These are phyloP conservation scores for Neonectria neomacrospora DNA, from an alignment of 2,329 filamentous ascomycete species.

Conservation along the genomic window DNA sequence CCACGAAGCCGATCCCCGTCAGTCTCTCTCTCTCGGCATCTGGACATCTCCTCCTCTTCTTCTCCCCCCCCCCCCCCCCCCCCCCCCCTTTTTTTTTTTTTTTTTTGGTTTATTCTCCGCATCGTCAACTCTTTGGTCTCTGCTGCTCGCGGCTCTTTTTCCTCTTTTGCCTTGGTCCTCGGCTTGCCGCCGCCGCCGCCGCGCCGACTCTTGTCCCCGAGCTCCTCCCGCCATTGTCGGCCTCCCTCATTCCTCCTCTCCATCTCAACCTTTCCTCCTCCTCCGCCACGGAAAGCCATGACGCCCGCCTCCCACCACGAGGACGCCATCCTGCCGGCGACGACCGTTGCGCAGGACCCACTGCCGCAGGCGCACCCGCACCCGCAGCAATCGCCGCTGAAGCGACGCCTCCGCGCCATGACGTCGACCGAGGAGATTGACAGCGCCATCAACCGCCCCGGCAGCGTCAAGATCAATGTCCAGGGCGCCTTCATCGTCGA, in stretches of 20 bases:
- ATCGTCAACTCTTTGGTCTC: slow-evolving; percentile 3
- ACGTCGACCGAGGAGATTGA: slow-evolving; percentile 68
- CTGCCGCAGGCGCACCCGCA: slow-evolving; percentile 6
- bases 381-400: slow-evolving; percentile 20
- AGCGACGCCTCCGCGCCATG: slow-evolving; percentile 47
- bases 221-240: background rate
- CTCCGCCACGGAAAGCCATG: slow-evolving; percentile 24
- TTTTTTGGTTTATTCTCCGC: slow-evolving; percentile 18
- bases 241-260: background rate
- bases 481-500: slow-evolving; percentile 97
- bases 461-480: slow-evolving; percentile 92
- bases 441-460: slow-evolving; percentile 70
- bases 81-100: too few relatives aligned
- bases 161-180: slow-evolving; percentile 2
- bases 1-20: slow-evolving; percentile 14
- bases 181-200: background rate
- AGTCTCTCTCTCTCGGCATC: slow-evolving; percentile 1
- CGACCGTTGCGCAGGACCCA: slow-evolving; percentile 26
- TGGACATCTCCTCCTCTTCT: slow-evolving; percentile 2
- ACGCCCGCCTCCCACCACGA: slow-evolving; percentile 42
- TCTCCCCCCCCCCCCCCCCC: background rate
- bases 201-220: background rate
- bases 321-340: slow-evolving; percentile 27
- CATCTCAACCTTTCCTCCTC: slow-evolving; percentile 10
- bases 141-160: background rate